Evolutionary conservation across 305 asterid genomes (phyloP), one percentile per base, ranked within the genome.

Genomic region (Fraxinus floribunda): DNA sequence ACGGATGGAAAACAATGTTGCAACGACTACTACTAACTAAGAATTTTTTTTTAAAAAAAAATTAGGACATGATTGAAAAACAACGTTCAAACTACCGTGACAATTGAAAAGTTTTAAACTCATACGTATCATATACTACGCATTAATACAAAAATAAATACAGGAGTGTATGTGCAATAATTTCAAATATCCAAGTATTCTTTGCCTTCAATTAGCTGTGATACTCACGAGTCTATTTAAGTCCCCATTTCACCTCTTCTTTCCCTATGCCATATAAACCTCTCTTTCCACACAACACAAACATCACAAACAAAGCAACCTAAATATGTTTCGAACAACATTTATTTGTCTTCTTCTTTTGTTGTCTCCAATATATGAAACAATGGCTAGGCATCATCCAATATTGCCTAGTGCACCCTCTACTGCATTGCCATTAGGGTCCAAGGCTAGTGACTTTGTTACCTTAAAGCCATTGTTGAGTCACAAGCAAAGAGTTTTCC

Each of bases 391-490:
- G 86, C 90, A 86, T 80, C 78, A 77, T 44, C 89, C 91, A 22
- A 79, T 88, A 49, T 77, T 72, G 3, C 89, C 85, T 11, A 92
- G 95, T 49, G 93, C 93, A 18, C 98, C 97, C 9, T 91, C 95
- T 5, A 91, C 94, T 0, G 89, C 87, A 5, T 49, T 72, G 80
- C 66, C 64, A 55, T 55, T 77, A 55, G 44, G 71, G 64, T 6
- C 32, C 44, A 11, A 16, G 41, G 26, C 70, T 15, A 34, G 70
- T 2, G 84, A 76, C 0, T 85, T 76, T 66, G 86, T 38, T 4
- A 82, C 83, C 0, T 39, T 82, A 87, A 88, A 89, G 4, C 95
- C 94, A 0, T 78, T 41, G 38, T 78, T 57, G 71, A 88, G 82
- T 74, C 89, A 79, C 82, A 86, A 85, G 24, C 78, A 78, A 0